phyloP scores from a whole-genome alignment of 495 filamentous ascomycete species.

The Cercophora sp. region DNA sequence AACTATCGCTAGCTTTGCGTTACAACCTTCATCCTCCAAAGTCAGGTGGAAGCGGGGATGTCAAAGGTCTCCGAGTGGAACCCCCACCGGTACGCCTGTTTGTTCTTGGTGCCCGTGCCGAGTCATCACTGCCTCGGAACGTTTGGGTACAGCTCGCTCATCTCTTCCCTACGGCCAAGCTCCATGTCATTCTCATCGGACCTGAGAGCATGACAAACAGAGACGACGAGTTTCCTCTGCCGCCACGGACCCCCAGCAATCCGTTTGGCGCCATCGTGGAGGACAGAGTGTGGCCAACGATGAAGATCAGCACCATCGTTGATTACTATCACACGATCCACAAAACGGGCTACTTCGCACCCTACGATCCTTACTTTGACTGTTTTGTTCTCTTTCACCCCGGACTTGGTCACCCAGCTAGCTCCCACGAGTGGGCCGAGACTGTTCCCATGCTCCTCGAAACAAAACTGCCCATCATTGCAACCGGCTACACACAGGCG shows the following conservation, averaged over 20 bases:
- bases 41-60: slow-evolving; percentile 65
- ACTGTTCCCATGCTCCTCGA: slow-evolving; percentile 85
- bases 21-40: slow-evolving; percentile 88
- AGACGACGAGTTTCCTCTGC: slow-evolving; percentile 84
- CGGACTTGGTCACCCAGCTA: slow-evolving; percentile 88
- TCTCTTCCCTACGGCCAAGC: slow-evolving; percentile 76
- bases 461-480: slow-evolving; percentile 91
- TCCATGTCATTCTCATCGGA: slow-evolving; percentile 91
- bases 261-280: slow-evolving; percentile 92
- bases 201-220: slow-evolving; percentile 92
- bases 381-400: slow-evolving; percentile 95
- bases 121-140: slow-evolving; percentile 89
- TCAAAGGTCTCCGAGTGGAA: slow-evolving; percentile 74
- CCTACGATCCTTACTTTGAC: slow-evolving; percentile 97
- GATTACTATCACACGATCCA: slow-evolving; percentile 98
- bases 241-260: slow-evolving; percentile 74
- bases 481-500: slow-evolving; percentile 90
- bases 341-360: slow-evolving; percentile 79
- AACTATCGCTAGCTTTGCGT: slow-evolving; percentile 62
- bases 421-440: slow-evolving; percentile 86
- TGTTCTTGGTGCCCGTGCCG: slow-evolving; percentile 89
- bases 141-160: slow-evolving; percentile 89
- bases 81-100: slow-evolving; percentile 89
- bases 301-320: slow-evolving; percentile 96
- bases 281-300: slow-evolving; percentile 71